Conservation (phyloP, 768 basidiomycete genomes). For the Rhodotorula babjevae region DNA sequence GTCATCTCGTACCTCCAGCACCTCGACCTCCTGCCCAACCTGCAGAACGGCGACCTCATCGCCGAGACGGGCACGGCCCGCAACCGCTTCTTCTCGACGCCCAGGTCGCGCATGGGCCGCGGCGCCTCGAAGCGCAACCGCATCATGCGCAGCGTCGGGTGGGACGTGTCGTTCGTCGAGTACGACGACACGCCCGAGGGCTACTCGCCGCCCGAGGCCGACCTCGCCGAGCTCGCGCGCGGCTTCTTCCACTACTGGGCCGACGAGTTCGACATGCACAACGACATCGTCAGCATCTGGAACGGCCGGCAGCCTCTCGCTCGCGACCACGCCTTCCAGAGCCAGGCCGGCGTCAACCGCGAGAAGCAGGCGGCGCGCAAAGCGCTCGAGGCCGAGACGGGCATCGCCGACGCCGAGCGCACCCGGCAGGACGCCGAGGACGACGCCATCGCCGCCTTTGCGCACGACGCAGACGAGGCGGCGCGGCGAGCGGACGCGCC, state of each 20-base stretch:
- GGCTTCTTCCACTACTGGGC: slow-evolving; percentile 33
- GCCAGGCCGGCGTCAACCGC: not conserved
- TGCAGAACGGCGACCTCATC: slow-evolving; percentile 36
- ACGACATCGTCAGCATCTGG: slow-evolving; percentile 24
- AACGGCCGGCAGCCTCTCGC: slow-evolving; percentile 14
- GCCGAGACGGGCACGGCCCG: slow-evolving; percentile 2
- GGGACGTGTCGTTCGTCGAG: slow-evolving; percentile 37
- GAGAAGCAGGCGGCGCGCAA: not conserved
- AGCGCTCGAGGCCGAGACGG: not conserved
- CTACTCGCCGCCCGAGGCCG: not conserved
- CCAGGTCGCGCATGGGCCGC: slow-evolving; percentile 9
- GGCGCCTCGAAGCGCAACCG: not conserved
- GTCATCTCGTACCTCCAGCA: slow-evolving; percentile 58
- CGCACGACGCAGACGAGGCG: not conserved
- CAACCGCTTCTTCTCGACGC: slow-evolving; percentile 31
- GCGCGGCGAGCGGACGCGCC: not conserved
- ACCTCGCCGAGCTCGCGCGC: slow-evolving; percentile 25
- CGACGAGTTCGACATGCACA: slow-evolving; percentile 7
- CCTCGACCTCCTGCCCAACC: slow-evolving; percentile 36
- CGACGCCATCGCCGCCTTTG: not conserved
- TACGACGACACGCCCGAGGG: slow-evolving; percentile 5
- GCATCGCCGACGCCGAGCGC: slow-evolving; percentile 1
- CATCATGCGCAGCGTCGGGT: slow-evolving; percentile 20
- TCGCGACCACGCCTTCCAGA: slow-evolving; percentile 1
- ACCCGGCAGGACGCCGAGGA: not conserved